These are phyloP conservation scores for Mucor circinelloides DNA, from an alignment of 371 early-diverging fungal genomes.

Conservation along the genomic window DNA sequence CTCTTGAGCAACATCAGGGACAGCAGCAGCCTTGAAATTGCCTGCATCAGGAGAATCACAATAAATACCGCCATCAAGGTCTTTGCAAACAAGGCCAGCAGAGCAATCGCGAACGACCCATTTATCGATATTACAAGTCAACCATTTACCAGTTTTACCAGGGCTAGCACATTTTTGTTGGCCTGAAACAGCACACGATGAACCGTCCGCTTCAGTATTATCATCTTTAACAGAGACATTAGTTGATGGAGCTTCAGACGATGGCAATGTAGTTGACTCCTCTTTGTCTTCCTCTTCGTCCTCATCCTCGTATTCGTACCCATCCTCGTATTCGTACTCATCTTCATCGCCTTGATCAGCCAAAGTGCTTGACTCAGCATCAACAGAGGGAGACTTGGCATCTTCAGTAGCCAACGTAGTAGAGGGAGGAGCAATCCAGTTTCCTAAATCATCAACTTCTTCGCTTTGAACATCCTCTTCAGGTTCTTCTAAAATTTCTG, in stretches of 20 bases:
- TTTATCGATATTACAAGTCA: slow-evolving; percentile 31
- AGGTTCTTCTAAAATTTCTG: not conserved
- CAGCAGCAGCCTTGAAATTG: not conserved
- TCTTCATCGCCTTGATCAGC: not conserved
- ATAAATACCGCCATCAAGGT: slow-evolving; percentile 5
- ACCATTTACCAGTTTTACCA: slow-evolving; percentile 30
- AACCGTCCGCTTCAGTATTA: not conserved
- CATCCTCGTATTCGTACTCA: not conserved
- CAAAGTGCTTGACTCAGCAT: not conserved
- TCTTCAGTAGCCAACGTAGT: not conserved
- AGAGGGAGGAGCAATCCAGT: not conserved
- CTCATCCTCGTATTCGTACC: not conserved
- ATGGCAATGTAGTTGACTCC: not conserved
- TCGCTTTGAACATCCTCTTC: not conserved
- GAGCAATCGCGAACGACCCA: slow-evolving; percentile 40
- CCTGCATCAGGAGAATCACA: not conserved
- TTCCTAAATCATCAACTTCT: not conserved
- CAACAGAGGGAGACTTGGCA: not conserved
- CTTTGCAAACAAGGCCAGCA: slow-evolving; percentile 29
- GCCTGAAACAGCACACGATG: slow-evolving; percentile 17
- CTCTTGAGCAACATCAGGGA: not conserved
- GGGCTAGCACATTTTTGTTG: slow-evolving; percentile 27
- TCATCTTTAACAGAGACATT: not conserved
- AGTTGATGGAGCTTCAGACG: not conserved
- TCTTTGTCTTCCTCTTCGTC: not conserved